Evolutionary conservation across 2,329 filamentous ascomycete genomes (phyloP), one percentile per base, ranked within the genome.

Genomic region (Sphaerulina vaccinii): DNA sequence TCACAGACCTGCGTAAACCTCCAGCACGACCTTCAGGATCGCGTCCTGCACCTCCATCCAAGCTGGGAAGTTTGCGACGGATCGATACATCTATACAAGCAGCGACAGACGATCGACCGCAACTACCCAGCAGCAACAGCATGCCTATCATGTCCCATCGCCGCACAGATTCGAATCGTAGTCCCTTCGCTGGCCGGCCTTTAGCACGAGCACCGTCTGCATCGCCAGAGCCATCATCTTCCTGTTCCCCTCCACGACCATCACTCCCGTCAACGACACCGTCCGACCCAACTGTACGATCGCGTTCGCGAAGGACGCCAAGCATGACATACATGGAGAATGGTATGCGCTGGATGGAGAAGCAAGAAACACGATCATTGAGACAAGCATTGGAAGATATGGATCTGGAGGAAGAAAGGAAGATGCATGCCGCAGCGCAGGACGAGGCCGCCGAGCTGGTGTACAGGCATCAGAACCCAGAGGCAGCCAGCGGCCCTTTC

Each of bases 391-490:
- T 91, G 77, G 82, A 89, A 59, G 84, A 88, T 62, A 81, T 90
- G 79, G 81, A 87, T 52, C 57, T 87, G 22, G 77, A 83, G 2
- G 83, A 85, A 16, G 83, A 86, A 52, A 68, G 75, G 52, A 80
- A 80, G 38, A 68, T 91, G 42, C 86, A 88, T 66, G 74, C 81
- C 10, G 85, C 85, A 35, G 88, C 88, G 23, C 82, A 88, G 55
- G 76, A 89, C 54, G 88, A 92, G 68, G 88, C 88, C 9, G 84
- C 86, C 1, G 86, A 91, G 67, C 76, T 92, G 39, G 88, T 92
- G 37, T 90, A 83, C 79, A 82, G 84, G 64, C 88, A 92, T 65
- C 78, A 86, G 65, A 79, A 89, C 59, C 84, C 86, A 2, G 79
- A 83, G 37, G 80, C 82, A 1, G 81, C 85, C 8, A 70, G 75